Percentiles rank a stretch among this genome's conserved stretches.
Conservation (phyloP, 176 grass and related monocot genomes). For the Leersia perrieri region DNA sequence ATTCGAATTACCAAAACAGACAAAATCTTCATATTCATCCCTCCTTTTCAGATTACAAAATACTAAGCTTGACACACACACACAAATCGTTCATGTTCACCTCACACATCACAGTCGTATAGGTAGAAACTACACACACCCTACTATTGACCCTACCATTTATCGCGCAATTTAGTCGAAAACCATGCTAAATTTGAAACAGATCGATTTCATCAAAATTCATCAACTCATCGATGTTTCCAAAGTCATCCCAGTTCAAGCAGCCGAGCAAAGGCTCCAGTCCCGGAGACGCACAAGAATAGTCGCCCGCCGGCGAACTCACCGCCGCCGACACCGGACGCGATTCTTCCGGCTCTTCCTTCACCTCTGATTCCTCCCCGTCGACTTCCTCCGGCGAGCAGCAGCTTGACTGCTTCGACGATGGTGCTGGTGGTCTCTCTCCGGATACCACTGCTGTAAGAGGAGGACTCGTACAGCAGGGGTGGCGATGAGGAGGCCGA, state of each 20-base stretch:
- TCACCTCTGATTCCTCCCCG: background rate
- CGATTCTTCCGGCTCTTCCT: background rate
- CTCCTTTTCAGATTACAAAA: background rate
- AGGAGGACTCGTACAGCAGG: background rate
- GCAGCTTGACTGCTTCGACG: background rate
- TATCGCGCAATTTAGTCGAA: background rate
- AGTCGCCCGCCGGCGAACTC: background rate
- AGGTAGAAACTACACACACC: no score
- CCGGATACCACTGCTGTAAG: background rate
- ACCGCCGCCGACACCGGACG: background rate
- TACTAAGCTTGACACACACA: background rate
- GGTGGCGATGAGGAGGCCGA: background rate
- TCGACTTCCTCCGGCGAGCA: background rate
- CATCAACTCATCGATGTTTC: background rate
- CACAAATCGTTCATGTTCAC: background rate
- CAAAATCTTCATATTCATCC: no score
- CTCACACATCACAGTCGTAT: no score
- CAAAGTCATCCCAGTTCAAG: constrained; percentile 11
- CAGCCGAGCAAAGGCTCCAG: background rate
- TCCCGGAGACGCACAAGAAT: background rate
- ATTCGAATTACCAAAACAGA: no score
- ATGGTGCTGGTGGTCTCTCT: background rate
- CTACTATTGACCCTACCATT: background rate
- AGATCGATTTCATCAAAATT: background rate
- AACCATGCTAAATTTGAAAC: background rate